Evolutionary conservation across 78 protist genomes (phyloP), one percentile per base, ranked within the genome.

Genomic region (Emiliania huxleyi): DNA sequence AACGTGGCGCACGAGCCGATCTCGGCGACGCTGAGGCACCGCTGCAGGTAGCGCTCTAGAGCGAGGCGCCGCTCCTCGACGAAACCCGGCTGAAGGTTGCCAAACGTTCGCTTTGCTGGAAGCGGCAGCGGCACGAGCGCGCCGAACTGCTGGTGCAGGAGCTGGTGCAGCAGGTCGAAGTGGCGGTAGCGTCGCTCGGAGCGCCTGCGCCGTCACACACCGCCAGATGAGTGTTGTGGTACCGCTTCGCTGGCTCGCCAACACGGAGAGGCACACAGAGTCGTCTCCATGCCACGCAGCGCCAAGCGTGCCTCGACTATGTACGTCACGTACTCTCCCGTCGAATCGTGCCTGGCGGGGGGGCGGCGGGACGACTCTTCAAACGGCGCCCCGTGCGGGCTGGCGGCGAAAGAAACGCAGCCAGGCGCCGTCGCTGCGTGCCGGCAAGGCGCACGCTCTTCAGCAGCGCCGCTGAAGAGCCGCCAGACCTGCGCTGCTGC

Each of bases 61-160:
- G 56, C 89, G 23, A 44, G 15, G 3, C 89, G 89, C 6, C 89
- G n/a, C 89, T 81, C 89, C 56, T 43, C 56, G 29, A 81, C 56
- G 55, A 81, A 81, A 0, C 48, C 38, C 40, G 89, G 49, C 22
- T 81, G 49, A 4, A 81, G 52, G 55, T 81, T 81, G 89, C 89
- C 89, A 18, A 81, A 81, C 12, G 89, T 11, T 35, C 89, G 89
- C 37, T 81, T 81, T 26, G 89, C 48, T 3, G 89, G 89, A 12
- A 81, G 49, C 37, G 52, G 29, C 89, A 0, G 55, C 38, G 56
- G 40, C 12, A 23, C 55, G 4, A 2, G 23, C 38, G 29, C 29
- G 37, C 56, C 56, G 18, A 81, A 81, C 89, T 81, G 37, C 23
- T 44, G 37, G 55, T 42, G 55, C 89, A 81, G 89, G 40, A 81